Conservation (phyloP, 768 basidiomycete species). For the Termitomyces sp. region DNA sequence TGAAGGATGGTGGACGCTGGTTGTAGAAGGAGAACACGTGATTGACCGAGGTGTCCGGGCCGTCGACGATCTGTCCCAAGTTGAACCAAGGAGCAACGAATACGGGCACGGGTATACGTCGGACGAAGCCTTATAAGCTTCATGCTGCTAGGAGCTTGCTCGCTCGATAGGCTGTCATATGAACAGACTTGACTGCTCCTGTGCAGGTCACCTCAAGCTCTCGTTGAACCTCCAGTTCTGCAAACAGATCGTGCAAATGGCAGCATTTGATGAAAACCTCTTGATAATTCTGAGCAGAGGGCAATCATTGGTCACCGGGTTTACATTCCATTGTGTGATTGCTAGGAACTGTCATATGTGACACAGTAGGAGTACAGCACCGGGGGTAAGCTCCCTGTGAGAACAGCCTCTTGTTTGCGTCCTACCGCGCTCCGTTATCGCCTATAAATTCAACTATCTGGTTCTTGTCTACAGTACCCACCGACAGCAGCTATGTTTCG, state of each 20-base stretch:
- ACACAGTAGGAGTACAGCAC: background rate
- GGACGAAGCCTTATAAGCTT: background rate
- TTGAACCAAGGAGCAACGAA: background rate
- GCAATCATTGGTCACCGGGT: slow-evolving; percentile 2
- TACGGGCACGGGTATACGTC: background rate
- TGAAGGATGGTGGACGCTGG: background rate
- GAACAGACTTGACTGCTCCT: background rate
- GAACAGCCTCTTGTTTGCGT: background rate
- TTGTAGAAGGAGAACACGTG: slow-evolving; percentile 8
- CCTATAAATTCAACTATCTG: background rate
- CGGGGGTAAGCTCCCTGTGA: background rate
- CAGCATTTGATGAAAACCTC: background rate
- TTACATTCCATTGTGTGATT: slow-evolving; percentile 1
- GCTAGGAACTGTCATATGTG: background rate
- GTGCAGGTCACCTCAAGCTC: background rate
- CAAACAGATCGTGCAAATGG: too few species aligned
- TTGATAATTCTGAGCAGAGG: background rate
- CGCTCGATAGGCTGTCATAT: background rate
- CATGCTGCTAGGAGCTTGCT: background rate
- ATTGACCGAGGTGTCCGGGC: background rate
- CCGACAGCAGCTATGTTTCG: slow-evolving; percentile 4
- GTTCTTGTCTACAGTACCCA: background rate
- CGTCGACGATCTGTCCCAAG: background rate
- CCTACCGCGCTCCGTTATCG: background rate
- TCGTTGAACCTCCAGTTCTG: background rate